phyloP scores from a whole-genome alignment of 345 rosid genomes.

The Sonneratia alba region DNA sequence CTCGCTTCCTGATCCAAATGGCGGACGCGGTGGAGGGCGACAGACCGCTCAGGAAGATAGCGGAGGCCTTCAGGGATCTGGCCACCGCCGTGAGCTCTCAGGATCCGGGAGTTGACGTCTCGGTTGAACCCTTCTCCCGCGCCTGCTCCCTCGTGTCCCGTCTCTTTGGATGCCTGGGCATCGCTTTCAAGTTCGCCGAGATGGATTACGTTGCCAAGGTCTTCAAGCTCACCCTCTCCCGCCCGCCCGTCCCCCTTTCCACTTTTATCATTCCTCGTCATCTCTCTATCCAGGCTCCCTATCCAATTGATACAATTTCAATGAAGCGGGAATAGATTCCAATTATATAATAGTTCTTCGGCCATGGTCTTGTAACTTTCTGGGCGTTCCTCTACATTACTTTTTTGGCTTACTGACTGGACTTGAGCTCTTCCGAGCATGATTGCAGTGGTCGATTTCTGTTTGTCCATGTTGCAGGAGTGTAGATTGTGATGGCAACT shows the following conservation, averaged over 20 bases:
- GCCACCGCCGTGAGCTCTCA: conserved; percentile 33
- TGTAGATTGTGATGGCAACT: not conserved
- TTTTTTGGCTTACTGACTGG: not conserved
- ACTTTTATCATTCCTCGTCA: not conserved
- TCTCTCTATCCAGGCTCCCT: not conserved
- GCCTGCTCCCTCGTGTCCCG: conserved; percentile 92
- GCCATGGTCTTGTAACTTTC: not conserved
- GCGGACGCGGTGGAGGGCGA: conserved; percentile 27
- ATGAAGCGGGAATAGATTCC: not conserved
- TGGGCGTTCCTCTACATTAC: not conserved
- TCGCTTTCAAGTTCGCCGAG: conserved; percentile 95
- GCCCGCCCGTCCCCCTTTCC: not conserved
- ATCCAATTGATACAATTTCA: not conserved
- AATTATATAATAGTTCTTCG: not conserved
- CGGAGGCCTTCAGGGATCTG: conserved; percentile 58
- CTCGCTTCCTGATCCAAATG: conserved; percentile 17
- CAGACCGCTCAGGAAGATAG: conserved; percentile 49
- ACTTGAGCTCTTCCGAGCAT: not conserved
- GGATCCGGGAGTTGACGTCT: conserved; percentile 41
- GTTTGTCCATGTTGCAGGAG: not conserved
- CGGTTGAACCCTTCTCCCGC: conserved; percentile 57
- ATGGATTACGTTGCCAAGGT: conserved; percentile 95
- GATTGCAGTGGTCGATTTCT: not conserved
- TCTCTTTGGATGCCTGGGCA: conserved; percentile 80
- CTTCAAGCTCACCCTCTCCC: too few relatives aligned